Conservation (phyloP, 2,329 filamentous ascomycete species). For the Ophiostoma ulmi region DNA sequence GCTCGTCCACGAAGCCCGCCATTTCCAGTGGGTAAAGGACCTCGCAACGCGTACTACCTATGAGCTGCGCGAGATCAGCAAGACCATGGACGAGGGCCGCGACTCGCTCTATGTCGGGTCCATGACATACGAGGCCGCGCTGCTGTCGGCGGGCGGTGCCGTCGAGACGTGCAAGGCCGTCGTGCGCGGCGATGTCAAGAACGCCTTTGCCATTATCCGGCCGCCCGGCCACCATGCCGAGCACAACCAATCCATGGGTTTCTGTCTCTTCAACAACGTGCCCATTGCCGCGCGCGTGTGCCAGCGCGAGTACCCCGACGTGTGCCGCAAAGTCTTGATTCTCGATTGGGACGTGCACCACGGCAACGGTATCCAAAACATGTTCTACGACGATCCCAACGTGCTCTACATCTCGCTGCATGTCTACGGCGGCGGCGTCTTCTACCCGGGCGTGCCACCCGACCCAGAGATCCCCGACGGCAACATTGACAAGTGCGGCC, state of each 20-base stretch:
- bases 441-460: slow-evolving; percentile 70
- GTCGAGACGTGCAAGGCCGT: slow-evolving; percentile 97
- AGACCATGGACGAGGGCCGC: slow-evolving; percentile 55
- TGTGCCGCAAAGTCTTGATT: slow-evolving; percentile 83
- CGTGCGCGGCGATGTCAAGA: slow-evolving; percentile 75
- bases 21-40: slow-evolving; percentile 70
- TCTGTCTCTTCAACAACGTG: slow-evolving; percentile 98
- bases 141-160: slow-evolving; percentile 82
- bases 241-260: slow-evolving; percentile 77
- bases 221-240: slow-evolving; percentile 96
- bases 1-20: slow-evolving; percentile 68
- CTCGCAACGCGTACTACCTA: slow-evolving; percentile 52
- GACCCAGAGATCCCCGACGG: slow-evolving; percentile 56
- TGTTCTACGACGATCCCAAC: slow-evolving; percentile 91
- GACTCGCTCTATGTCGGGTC: slow-evolving; percentile 80
- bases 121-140: slow-evolving; percentile 73
- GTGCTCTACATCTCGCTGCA: slow-evolving; percentile 94
- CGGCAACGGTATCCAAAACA: slow-evolving; percentile 92
- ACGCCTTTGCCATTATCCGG: slow-evolving; percentile 90
- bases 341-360: slow-evolving; percentile 83
- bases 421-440: slow-evolving; percentile 74
- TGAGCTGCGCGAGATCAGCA: slow-evolving; percentile 64
- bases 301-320: slow-evolving; percentile 71
- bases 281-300: slow-evolving; percentile 86
- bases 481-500: slow-evolving; percentile 55